Conservation (phyloP, 2,329 filamentous ascomycete species). For the Hymenoscyphus infarciens region DNA sequence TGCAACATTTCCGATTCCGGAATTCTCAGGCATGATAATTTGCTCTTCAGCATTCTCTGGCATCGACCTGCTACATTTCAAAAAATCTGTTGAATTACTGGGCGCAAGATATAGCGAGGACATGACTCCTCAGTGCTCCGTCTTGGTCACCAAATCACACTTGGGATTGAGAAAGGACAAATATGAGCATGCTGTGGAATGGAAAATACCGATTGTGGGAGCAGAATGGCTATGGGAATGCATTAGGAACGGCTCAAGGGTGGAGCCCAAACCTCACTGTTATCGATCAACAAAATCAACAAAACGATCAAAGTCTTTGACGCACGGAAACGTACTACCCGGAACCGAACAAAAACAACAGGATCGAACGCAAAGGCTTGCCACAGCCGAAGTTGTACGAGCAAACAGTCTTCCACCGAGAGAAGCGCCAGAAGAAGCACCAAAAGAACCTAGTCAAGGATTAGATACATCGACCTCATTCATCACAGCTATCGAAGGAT, state of each 20-base stretch:
- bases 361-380: not conserved
- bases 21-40: conserved; percentile 67
- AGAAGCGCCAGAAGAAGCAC: conserved; percentile 7
- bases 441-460: conserved; percentile 13
- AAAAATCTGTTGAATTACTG: conserved; percentile 70
- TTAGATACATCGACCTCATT: conserved; percentile 25
- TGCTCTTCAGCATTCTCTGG: conserved; percentile 80
- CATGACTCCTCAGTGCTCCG: conserved; percentile 65
- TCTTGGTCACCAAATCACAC: conserved; percentile 61
- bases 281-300: conserved; percentile 33
- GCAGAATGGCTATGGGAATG: conserved; percentile 84
- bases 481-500: conserved; percentile 4
- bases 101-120: conserved; percentile 79
- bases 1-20: conserved; percentile 62
- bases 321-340: not conserved
- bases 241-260: conserved; percentile 55
- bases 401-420: conserved; percentile 16
- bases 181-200: conserved; percentile 68
- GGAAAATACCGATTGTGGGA: conserved; percentile 76
- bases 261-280: conserved; percentile 46
- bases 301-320: not conserved
- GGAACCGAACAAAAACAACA: not conserved
- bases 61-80: conserved; percentile 81
- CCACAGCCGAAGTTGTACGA: not conserved
- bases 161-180: conserved; percentile 64